These are phyloP conservation scores for Opeltia flavorubescens DNA, from an alignment of 495 filamentous ascomycete species.

Conservation along the genomic window DNA sequence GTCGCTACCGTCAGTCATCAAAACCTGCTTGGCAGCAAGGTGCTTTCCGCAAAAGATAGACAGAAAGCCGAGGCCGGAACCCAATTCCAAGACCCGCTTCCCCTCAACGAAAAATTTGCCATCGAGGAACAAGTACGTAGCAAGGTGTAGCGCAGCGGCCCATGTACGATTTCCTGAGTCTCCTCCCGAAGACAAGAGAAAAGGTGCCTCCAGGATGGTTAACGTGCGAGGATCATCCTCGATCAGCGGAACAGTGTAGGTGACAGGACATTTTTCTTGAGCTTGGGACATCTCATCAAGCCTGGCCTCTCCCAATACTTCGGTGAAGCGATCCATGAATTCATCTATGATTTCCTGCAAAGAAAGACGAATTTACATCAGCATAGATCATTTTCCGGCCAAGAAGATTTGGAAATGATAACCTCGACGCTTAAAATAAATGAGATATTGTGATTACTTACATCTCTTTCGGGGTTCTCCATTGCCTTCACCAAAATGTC, in stretches of 20 bases:
- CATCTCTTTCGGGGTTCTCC: conserved; percentile 68
- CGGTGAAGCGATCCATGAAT: conserved; percentile 47
- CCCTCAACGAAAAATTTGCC: conserved; percentile 32
- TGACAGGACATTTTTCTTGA: conserved; percentile 66
- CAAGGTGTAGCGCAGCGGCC: conserved; percentile 84
- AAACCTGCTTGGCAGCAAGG: conserved; percentile 45
- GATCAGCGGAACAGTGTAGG: conserved; percentile 42
- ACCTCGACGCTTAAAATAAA: not conserved
- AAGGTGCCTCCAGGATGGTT: conserved; percentile 56
- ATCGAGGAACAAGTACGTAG: conserved; percentile 44
- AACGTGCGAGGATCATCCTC: conserved; percentile 21
- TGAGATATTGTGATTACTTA: conserved; percentile 31
- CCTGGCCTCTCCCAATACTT: conserved; percentile 42
- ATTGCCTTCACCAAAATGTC: conserved; percentile 52
- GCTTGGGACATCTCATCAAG: conserved; percentile 44
- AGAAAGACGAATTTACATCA: conserved; percentile 1
- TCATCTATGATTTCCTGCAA: conserved; percentile 61
- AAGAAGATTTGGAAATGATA: not conserved
- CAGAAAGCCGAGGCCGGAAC: conserved; percentile 77
- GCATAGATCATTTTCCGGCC: not conserved
- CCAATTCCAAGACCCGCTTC: conserved; percentile 68
- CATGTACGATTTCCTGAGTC: conserved; percentile 85
- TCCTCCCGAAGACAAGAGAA: conserved; percentile 55
- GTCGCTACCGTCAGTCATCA: conserved; percentile 71
- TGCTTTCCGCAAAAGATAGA: conserved; percentile 68